Evolutionary conservation across 495 filamentous ascomycete species (phyloP).

Genomic region (Usnea hakonensis): DNA sequence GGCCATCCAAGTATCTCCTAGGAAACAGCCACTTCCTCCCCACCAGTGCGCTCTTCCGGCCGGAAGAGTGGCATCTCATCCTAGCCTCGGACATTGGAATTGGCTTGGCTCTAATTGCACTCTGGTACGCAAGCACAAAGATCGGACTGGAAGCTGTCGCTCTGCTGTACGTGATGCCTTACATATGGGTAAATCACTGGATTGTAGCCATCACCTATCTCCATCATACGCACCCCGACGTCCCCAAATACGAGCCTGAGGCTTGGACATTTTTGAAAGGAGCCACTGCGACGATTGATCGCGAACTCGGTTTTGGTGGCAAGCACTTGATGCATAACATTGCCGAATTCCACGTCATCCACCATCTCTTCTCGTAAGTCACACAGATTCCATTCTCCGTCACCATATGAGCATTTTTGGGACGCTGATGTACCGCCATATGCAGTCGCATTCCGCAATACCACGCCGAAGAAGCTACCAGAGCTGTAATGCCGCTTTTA

Average conservation of each 20-base stretch:
- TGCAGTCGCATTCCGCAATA: conserved; percentile 71
- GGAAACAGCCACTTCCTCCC: conserved; percentile 55
- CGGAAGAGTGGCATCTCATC: conserved; percentile 47
- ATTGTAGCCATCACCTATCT: conserved; percentile 75
- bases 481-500: conserved; percentile 77
- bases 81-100: conserved; percentile 53
- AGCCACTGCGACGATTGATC: conserved; percentile 79
- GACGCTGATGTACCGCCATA: no score
- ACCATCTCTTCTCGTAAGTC: conserved; percentile 63
- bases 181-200: conserved; percentile 57
- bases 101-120: conserved; percentile 34
- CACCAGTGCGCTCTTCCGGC: conserved; percentile 52
- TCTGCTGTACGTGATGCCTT: conserved; percentile 47
- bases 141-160: conserved; percentile 46
- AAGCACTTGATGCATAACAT: conserved; percentile 55
- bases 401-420: no score
- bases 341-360: conserved; percentile 85
- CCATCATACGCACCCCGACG: conserved; percentile 78
- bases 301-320: conserved; percentile 83
- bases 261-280: conserved; percentile 82
- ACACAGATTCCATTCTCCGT: neutral
- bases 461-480: conserved; percentile 78
- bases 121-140: conserved; percentile 38
- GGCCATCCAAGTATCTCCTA: conserved; percentile 19
- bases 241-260: conserved; percentile 73